Evolutionary conservation across 140 eudicot species (phyloP).

Genomic region (Anethum foeniculum): DNA sequence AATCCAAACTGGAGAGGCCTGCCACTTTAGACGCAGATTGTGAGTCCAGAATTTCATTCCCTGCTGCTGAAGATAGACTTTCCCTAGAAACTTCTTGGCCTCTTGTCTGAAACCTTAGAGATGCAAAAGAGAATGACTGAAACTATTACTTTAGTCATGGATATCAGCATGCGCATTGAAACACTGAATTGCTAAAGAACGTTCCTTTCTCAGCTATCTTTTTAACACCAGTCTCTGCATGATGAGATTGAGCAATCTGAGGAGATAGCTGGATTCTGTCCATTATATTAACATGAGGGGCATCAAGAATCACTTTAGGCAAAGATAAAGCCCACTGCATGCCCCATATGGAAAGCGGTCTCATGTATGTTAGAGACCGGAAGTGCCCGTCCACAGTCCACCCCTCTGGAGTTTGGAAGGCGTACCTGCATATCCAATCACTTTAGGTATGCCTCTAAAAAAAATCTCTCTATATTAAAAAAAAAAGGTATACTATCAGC

Average conservation of each 20-base stretch:
- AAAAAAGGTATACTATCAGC: neutral
- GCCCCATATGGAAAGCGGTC: conserved; percentile 94
- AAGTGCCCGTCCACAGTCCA: conserved; percentile 90
- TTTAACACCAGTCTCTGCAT: conserved; percentile 34
- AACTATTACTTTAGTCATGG: neutral
- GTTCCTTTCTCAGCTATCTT: conserved; percentile 37
- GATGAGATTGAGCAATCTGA: conserved; percentile 20
- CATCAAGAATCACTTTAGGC: conserved; percentile 40
- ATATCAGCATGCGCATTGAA: conserved; percentile 53
- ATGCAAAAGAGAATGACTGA: neutral
- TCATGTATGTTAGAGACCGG: conserved; percentile 86
- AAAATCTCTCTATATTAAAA: neutral
- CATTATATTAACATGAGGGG: conserved; percentile 58
- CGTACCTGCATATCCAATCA: conserved; percentile 42
- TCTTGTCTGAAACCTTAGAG: neutral
- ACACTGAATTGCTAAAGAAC: conserved; percentile 52
- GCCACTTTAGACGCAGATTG: neutral
- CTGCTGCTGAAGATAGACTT: neutral
- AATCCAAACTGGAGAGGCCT: neutral
- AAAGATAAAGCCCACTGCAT: conserved; percentile 73
- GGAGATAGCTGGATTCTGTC: conserved; percentile 44
- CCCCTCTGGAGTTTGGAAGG: conserved; percentile 92
- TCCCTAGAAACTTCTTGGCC: neutral
- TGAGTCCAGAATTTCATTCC: neutral
- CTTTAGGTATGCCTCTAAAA: neutral